Evolutionary conservation across 2,329 filamentous ascomycete species (phyloP), one percentile per base, ranked within the genome.

Genomic region (Botrytis paeoniae): DNA sequence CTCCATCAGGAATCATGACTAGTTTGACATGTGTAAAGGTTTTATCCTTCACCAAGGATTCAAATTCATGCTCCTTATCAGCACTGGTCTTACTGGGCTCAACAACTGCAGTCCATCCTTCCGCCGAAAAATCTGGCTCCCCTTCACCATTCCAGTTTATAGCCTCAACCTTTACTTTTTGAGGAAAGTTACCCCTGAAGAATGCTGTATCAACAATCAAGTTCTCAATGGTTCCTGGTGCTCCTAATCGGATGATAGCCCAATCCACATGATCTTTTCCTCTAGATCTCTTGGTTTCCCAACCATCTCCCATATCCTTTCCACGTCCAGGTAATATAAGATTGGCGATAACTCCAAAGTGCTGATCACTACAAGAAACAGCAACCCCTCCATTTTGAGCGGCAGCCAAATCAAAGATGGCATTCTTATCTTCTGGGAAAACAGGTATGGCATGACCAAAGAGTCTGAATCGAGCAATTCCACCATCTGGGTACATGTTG

Each of bases 231-330:
- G 85, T 85, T 12, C 89, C 91, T 7, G 88, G 85, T 0, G 89
- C 88, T 37, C 92, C 93, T 32, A 96, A 87, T 65, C 89, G 88
- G 76, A 96, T 88, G 77, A 95, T 89, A n/a, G 90, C 86, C 93
- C 93, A 96, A 82, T 96, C 93, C 32, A 92, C 83, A 81, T 96
- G 93, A 62, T 85, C 89, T 81, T 89, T 89, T 69, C 86, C 89
- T 68, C 93, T 85, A 51, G 92, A 93, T 71, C 93, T 87, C 76
- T 91, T 89, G 72, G 93, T 96, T 83, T 96, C 93, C 93, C 93
- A 96, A 12, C 93, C 93, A 81, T 95, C 93, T 69, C 93, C 92
- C 93, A 96, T 96, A 82, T 96, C 92, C 81, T 91, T 90, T 60
- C 93, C 93, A 39, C 93, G 86, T 3, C 92, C 92, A 0, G 93